A percentile compares a stretch with the other conserved stretches of the same genome.
These are phyloP conservation scores for Gastrodia elata DNA, from an alignment of 106 monocot genomes.

Conservation along the genomic window DNA sequence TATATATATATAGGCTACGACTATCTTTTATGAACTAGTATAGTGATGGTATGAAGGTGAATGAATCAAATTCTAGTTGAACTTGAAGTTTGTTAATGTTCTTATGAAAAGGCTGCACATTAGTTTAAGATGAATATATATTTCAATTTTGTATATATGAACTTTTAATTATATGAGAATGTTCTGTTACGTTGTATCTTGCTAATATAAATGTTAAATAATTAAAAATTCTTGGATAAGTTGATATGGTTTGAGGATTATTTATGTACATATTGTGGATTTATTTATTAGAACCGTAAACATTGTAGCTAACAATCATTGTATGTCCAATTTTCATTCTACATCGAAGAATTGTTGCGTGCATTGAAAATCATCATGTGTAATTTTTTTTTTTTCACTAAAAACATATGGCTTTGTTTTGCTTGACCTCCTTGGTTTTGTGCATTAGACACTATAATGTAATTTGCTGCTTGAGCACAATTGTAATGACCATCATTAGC, in stretches of 20 bases:
- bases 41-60: not conserved
- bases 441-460: not conserved
- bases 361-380: not conserved
- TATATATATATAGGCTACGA: too few species aligned
- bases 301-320: not conserved
- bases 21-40: not conserved
- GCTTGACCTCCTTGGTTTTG: not conserved
- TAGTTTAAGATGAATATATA: not conserved
- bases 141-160: not conserved
- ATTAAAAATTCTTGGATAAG: not conserved
- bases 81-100: not conserved
- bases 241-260: not conserved
- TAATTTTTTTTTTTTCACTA: not conserved
- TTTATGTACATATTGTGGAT: not conserved
- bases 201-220: not conserved
- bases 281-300: too few species aligned
- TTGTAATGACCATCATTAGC: not conserved
- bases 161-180: not conserved
- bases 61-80: not conserved
- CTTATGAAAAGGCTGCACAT: not conserved
- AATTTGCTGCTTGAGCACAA: too few species aligned
- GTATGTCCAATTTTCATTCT: not conserved
- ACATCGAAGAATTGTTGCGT: not conserved
- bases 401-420: not conserved
- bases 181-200: not conserved